Evolutionary conservation across 306 rosid species (phyloP).

Genomic region (Macrotyloma uniflorum): DNA sequence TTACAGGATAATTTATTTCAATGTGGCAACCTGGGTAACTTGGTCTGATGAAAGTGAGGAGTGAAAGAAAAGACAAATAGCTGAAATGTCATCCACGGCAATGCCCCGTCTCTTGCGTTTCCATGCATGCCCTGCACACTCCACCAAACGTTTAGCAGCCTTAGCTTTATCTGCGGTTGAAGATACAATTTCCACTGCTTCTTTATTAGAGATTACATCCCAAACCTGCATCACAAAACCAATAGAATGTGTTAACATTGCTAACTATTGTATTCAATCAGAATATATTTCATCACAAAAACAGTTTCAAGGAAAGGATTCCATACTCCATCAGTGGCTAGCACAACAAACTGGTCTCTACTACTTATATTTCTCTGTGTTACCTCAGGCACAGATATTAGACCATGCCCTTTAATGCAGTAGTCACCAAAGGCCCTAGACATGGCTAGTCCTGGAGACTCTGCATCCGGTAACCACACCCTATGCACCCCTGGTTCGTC

Average conservation of each 20-base stretch:
- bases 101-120: slow-evolving; percentile 79
- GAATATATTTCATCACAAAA: background rate
- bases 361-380: slow-evolving; percentile 63
- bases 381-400: slow-evolving; percentile 88
- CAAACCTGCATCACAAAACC: slow-evolving; percentile 64
- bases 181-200: slow-evolving; percentile 82
- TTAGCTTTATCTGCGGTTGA: slow-evolving; percentile 62
- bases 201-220: slow-evolving; percentile 93
- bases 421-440: slow-evolving; percentile 95
- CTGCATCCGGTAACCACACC: slow-evolving; percentile 77
- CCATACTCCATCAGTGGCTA: slow-evolving; percentile 94
- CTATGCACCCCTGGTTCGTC: slow-evolving; percentile 91
- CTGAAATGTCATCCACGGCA: slow-evolving; percentile 93
- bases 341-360: slow-evolving; percentile 75
- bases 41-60: slow-evolving; percentile 42
- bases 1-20: slow-evolving; percentile 34
- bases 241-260: background rate
- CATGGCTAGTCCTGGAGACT: slow-evolving; percentile 87
- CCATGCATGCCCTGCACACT: slow-evolving; percentile 79
- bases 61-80: slow-evolving; percentile 89
- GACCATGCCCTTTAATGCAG: slow-evolving; percentile 77
- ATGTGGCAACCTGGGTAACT: slow-evolving; percentile 43
- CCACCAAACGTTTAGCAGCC: slow-evolving; percentile 70
- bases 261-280: background rate
- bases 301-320: background rate